Evolutionary conservation across 495 filamentous ascomycete species (phyloP).

Genomic region (Aspergillus diversus): DNA sequence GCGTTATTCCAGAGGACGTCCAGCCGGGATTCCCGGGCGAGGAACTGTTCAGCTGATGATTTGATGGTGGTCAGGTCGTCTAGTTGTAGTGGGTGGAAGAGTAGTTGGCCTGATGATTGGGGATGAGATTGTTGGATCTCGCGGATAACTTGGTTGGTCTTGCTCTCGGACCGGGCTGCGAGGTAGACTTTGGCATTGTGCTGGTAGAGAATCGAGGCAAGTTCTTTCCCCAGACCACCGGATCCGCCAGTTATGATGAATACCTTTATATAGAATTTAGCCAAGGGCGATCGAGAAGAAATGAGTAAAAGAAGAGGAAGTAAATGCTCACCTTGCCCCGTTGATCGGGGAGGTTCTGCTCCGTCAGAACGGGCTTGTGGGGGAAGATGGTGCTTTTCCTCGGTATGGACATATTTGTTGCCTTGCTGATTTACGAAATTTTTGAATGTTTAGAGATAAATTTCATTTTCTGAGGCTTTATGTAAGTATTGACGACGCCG

Average conservation of each 20-base stretch:
- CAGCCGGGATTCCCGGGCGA: slow-evolving; percentile 27
- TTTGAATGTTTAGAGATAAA: no score
- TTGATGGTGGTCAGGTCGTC: slow-evolving; percentile 6
- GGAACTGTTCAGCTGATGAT: background rate
- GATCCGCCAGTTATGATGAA: slow-evolving; percentile 6
- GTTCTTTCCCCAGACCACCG: background rate
- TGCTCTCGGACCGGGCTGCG: background rate
- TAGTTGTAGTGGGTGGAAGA: background rate
- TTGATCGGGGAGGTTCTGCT: background rate
- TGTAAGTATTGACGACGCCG: no score
- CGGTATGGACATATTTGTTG: background rate
- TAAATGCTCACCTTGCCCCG: background rate
- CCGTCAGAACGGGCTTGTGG: background rate
- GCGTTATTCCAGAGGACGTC: slow-evolving; percentile 70
- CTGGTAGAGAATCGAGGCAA: background rate
- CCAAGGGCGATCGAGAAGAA: background rate
- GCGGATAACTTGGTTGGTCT: background rate
- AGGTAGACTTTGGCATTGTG: slow-evolving; percentile 1
- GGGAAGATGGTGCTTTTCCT: background rate
- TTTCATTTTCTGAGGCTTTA: no score
- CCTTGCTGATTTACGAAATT: no score
- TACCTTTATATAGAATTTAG: background rate
- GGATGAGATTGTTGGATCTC: background rate
- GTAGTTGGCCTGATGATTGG: background rate
- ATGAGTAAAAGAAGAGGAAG: no score